Conservation (phyloP, 768 basidiomycete species). For the Hypholoma fasciculare region DNA sequence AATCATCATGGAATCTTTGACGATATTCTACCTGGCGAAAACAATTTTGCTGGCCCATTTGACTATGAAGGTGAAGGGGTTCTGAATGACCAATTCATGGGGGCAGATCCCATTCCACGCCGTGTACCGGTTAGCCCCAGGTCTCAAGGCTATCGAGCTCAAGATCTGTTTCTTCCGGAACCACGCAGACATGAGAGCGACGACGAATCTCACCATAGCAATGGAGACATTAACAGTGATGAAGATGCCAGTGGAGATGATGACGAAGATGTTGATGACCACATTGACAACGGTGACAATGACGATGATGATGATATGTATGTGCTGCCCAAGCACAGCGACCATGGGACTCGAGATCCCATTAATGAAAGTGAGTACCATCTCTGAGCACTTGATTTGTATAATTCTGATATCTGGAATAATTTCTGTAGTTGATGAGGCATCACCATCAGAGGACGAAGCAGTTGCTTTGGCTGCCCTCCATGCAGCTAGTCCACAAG, state of each 20-base stretch:
- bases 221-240: not conserved
- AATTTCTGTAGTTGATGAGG: not conserved
- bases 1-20: too few relatives aligned
- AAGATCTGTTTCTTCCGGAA: not conserved
- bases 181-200: not conserved
- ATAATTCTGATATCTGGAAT: not conserved
- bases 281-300: not conserved
- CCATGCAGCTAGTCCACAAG: not conserved
- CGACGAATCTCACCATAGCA: not conserved
- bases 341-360: too few relatives aligned
- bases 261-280: not conserved
- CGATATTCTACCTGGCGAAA: too few relatives aligned
- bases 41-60: too few relatives aligned
- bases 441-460: not conserved
- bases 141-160: too few relatives aligned
- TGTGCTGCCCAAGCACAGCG: not conserved
- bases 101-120: too few relatives aligned
- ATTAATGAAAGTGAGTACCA: too few relatives aligned
- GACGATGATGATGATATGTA: not conserved
- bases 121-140: too few relatives aligned
- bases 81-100: too few relatives aligned
- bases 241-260: not conserved
- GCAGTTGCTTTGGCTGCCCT: not conserved
- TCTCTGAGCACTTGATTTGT: not conserved
- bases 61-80: too few relatives aligned